These are phyloP conservation scores for Mycena galericulata DNA, from an alignment of 768 basidiomycete species.

Conservation along the genomic window DNA sequence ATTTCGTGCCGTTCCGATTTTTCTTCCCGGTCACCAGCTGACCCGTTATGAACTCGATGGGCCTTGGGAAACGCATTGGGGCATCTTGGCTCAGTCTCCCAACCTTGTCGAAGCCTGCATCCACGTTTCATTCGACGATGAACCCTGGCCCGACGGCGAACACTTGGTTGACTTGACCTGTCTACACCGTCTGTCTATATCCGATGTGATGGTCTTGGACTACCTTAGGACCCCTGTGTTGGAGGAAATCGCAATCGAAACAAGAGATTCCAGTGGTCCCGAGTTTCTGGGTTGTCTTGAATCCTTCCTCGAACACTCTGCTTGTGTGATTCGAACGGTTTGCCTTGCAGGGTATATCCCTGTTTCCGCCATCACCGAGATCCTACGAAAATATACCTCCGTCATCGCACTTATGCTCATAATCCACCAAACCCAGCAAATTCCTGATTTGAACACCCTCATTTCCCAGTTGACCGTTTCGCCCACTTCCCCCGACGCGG, in stretches of 20 bases:
- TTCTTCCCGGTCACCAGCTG: conserved; percentile 7
- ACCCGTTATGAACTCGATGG: conserved; percentile 3
- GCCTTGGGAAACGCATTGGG: neutral
- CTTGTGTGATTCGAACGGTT: neutral
- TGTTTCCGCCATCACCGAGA: neutral
- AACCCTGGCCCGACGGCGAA: neutral
- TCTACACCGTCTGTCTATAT: conserved; percentile 9
- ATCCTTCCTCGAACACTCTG: neutral
- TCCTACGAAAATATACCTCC: neutral
- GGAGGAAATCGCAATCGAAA: neutral
- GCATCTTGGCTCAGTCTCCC: neutral
- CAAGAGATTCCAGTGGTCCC: too few species aligned
- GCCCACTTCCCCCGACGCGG: neutral
- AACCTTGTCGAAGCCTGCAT: conserved; percentile 12
- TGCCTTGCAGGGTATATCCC: neutral
- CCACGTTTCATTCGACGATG: neutral
- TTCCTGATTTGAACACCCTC: neutral
- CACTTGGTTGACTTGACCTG: neutral
- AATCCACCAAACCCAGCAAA: neutral
- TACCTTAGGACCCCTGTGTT: neutral
- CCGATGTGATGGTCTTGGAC: neutral
- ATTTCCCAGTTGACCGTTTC: neutral
- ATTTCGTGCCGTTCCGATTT: neutral
- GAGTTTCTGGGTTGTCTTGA: too few species aligned
- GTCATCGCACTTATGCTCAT: neutral